Conservation (phyloP, 805 yeast species). For the Huiozyma sinensis region DNA sequence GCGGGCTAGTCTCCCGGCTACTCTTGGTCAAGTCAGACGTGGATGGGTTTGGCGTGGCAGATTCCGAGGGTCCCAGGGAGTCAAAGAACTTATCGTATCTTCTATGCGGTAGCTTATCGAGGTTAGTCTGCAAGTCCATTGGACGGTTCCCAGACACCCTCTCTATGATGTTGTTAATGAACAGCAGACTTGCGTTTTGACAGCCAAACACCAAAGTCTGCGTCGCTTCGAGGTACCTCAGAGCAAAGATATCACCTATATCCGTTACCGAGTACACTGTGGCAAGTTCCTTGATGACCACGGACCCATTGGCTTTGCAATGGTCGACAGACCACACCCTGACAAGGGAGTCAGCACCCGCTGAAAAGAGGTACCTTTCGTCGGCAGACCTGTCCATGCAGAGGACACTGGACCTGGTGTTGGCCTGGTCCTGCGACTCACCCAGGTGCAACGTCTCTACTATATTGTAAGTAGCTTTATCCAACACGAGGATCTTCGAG, state of each 20-base stretch:
- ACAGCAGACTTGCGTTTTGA: constrained; percentile 81
- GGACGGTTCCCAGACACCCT: constrained; percentile 9
- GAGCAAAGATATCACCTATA: constrained; percentile 86
- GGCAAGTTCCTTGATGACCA: constrained; percentile 38
- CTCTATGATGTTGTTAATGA: constrained; percentile 38
- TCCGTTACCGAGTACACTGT: constrained; percentile 78
- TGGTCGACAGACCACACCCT: constrained; percentile 66
- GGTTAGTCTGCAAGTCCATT: constrained; percentile 13
- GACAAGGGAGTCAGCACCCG: constrained; percentile 82
- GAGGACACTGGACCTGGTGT: constrained; percentile 39
- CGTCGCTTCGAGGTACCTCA: constrained; percentile 52
- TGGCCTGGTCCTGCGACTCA: constrained; percentile 29
- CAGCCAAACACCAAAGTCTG: constrained; percentile 74
- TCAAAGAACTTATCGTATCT: constrained; percentile 82
- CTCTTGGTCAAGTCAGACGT: neutral
- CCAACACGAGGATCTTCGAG: constrained; percentile 63
- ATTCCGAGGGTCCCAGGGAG: constrained; percentile 77
- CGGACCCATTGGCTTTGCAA: constrained; percentile 4
- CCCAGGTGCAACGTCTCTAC: constrained; percentile 36
- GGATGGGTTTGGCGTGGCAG: constrained; percentile 9
- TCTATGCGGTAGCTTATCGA: constrained; percentile 43
- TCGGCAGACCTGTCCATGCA: constrained; percentile 46
- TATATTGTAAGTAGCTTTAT: constrained; percentile 49
- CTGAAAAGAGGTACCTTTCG: constrained; percentile 61
- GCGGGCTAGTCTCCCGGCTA: neutral